These are phyloP conservation scores for Zygosaccharomyces sapae DNA, from an alignment of 1,139 yeast genomes.

Conservation along the genomic window DNA sequence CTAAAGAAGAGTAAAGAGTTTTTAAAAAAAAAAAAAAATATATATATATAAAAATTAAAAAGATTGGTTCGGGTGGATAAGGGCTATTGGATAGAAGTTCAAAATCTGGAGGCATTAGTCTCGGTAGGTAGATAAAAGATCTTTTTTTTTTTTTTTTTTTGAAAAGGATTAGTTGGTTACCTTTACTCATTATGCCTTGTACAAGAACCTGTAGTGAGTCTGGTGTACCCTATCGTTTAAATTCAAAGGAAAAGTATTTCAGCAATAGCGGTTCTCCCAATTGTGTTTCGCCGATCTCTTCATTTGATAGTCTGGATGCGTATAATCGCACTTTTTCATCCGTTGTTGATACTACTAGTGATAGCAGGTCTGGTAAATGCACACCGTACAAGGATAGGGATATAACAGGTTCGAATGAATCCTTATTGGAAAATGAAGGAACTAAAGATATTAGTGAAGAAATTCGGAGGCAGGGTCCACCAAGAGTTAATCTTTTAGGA, in stretches of 20 bases:
- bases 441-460: background rate
- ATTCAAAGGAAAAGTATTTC: slow-evolving; percentile 19
- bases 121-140: background rate
- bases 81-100: background rate
- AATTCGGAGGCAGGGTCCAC: slow-evolving; percentile 10
- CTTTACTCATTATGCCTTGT: slow-evolving; percentile 17
- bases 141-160: background rate
- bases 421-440: slow-evolving; percentile 2
- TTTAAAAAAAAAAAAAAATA: no score
- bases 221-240: slow-evolving; percentile 5
- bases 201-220: slow-evolving; percentile 18
- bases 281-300: slow-evolving; percentile 1
- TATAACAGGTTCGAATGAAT: background rate
- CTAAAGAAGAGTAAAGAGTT: no score
- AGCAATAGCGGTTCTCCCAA: slow-evolving; percentile 2
- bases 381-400: slow-evolving; percentile 1
- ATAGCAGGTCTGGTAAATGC: slow-evolving; percentile 5
- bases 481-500: slow-evolving; percentile 9
- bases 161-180: background rate
- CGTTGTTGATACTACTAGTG: slow-evolving; percentile 11
- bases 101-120: background rate
- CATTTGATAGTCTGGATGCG: slow-evolving; percentile 4
- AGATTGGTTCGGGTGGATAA: background rate
- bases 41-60: no score
- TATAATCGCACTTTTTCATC: slow-evolving; percentile 8